Evolutionary conservation across 2,329 filamentous ascomycete genomes (phyloP).

Genomic region (Elsinoe perseae): DNA sequence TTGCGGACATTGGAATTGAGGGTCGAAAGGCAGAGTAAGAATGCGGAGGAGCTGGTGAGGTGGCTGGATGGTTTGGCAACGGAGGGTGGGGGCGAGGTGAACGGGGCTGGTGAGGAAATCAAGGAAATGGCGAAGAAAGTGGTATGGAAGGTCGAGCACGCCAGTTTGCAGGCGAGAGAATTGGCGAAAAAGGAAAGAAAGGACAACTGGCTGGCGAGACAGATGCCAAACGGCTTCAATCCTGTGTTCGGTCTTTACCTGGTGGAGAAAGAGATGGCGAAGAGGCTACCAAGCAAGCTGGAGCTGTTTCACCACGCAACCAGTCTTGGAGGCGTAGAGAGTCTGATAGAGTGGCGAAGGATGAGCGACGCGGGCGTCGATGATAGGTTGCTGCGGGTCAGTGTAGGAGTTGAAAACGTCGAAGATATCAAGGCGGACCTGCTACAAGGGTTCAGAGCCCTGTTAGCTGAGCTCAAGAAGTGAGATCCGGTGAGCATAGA

Average conservation of each 20-base stretch:
- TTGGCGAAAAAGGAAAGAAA: constrained; percentile 41
- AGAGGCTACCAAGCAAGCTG: constrained; percentile 66
- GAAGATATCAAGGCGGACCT: constrained; percentile 77
- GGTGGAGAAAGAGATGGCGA: constrained; percentile 54
- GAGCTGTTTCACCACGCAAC: constrained; percentile 89
- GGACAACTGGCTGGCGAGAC: constrained; percentile 63
- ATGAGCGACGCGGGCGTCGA: constrained; percentile 76
- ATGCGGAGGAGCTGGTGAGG: constrained; percentile 58
- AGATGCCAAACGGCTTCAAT: constrained; percentile 88
- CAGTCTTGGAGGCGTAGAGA: constrained; percentile 87
- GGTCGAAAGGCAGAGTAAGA: constrained; percentile 67
- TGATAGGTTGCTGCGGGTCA: constrained; percentile 65
- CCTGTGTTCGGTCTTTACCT: constrained; percentile 76
- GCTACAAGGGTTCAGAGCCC: constrained; percentile 53
- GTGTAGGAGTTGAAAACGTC: constrained; percentile 77
- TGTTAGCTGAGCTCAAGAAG: constrained; percentile 28
- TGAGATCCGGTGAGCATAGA: neutral
- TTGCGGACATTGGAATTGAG: constrained; percentile 78
- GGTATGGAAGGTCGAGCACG: constrained; percentile 62
- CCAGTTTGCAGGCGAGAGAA: constrained; percentile 59
- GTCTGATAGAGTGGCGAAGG: constrained; percentile 88
- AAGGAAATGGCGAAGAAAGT: constrained; percentile 43
- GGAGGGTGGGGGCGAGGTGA: constrained; percentile 22
- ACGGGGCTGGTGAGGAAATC: constrained; percentile 31
- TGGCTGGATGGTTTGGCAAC: constrained; percentile 57